Percentiles rank a stretch among this genome's conserved stretches.
Conservation (phyloP, 805 yeast species). For the Candida koratica region DNA sequence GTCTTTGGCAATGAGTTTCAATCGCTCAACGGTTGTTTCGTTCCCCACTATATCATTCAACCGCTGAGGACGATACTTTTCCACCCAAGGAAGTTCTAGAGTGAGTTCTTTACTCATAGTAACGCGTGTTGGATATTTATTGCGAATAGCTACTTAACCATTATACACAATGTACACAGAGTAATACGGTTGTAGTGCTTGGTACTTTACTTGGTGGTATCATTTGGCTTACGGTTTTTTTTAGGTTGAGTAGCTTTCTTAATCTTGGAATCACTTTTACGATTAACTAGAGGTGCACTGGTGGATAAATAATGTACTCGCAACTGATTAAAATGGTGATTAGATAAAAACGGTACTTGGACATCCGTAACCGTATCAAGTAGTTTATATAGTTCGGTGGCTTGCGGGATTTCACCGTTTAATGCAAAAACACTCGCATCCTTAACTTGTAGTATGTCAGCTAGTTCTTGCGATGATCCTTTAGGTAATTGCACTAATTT, state of each 20-base stretch:
- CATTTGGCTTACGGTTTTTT: too few relatives aligned
- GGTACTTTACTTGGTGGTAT: too few relatives aligned
- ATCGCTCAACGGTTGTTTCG: conserved; percentile 79
- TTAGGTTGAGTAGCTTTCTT: not conserved
- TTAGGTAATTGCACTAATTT: conserved; percentile 61
- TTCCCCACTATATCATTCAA: conserved; percentile 91
- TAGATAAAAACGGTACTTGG: conserved; percentile 43
- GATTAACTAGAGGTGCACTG: conserved; percentile 25
- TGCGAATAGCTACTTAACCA: too few relatives aligned
- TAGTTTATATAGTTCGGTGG: conserved; percentile 25
- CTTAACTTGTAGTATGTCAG: conserved; percentile 25
- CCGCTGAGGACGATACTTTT: conserved; percentile 81
- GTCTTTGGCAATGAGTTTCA: conserved; percentile 78
- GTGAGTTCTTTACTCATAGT: conserved; percentile 14
- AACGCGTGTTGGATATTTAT: too few relatives aligned
- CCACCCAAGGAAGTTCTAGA: conserved; percentile 61
- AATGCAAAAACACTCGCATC: conserved; percentile 35
- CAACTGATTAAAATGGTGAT: conserved; percentile 25
- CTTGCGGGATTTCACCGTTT: conserved; percentile 23
- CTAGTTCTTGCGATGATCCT: conserved; percentile 31
- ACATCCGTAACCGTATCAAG: conserved; percentile 34
- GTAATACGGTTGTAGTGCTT: too few relatives aligned
- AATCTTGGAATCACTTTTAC: not conserved
- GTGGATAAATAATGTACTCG: conserved; percentile 43
- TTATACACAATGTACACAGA: too few relatives aligned